phyloP scores from a whole-genome alignment of 192 early-diverging fungal genomes.

The Borealophlyctis nickersoniae region DNA sequence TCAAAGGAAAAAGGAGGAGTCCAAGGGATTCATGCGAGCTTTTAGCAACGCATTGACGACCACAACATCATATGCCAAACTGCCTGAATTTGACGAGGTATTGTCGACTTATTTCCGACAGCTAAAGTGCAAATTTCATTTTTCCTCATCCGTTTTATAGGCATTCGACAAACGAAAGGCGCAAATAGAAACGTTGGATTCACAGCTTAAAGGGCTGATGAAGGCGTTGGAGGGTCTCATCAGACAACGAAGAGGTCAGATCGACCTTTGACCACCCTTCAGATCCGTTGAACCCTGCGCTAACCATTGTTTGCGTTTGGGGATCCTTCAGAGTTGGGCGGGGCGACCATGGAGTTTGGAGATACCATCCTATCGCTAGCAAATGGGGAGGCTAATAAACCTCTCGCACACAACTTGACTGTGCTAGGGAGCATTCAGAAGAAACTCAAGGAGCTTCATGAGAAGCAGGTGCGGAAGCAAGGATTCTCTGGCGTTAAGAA shows the following conservation, averaged over 20 bases:
- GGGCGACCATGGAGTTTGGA: slow-evolving; percentile 79
- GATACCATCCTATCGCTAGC: slow-evolving; percentile 73
- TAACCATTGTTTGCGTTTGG: slow-evolving; percentile 3
- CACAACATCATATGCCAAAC: not conserved
- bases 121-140: slow-evolving; percentile 10
- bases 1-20: slow-evolving; percentile 23
- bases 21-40: slow-evolving; percentile 14
- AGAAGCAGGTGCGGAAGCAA: slow-evolving; percentile 52
- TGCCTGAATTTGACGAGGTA: not conserved
- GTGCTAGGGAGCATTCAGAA: slow-evolving; percentile 78
- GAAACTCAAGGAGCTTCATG: slow-evolving; percentile 73
- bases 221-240: slow-evolving; percentile 76
- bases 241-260: slow-evolving; percentile 22
- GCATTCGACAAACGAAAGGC: slow-evolving; percentile 73
- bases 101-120: too few species aligned
- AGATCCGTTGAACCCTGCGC: not conserved
- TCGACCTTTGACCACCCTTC: slow-evolving; percentile 6
- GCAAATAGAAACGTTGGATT: slow-evolving; percentile 73
- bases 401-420: slow-evolving; percentile 63
- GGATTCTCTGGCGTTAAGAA: not conserved
- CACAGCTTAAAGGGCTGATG: slow-evolving; percentile 71
- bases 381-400: slow-evolving; percentile 65
- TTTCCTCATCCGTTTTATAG: slow-evolving; percentile 21
- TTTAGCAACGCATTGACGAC: slow-evolving; percentile 6
- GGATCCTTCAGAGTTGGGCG: slow-evolving; percentile 14